These are phyloP conservation scores for Datisca glomerata DNA, from an alignment of 306 rosid species.

Conservation along the genomic window DNA sequence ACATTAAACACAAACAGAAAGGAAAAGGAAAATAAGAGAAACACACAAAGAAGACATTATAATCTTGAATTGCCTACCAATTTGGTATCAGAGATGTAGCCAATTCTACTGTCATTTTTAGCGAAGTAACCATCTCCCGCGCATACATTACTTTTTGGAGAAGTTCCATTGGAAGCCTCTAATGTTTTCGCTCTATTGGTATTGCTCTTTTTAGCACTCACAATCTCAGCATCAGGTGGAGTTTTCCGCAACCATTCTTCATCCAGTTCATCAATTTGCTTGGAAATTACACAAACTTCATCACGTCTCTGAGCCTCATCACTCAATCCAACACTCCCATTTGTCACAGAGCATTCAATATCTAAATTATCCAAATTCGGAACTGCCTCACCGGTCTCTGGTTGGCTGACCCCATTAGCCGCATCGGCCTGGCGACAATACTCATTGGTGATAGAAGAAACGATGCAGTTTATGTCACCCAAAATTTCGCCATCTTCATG, in stretches of 20 bases:
- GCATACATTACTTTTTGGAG: slow-evolving; percentile 3
- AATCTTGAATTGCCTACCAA: slow-evolving; percentile 18
- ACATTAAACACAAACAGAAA: background rate
- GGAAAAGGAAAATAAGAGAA: no score
- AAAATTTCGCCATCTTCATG: background rate
- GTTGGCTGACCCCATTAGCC: background rate
- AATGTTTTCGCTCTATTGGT: background rate
- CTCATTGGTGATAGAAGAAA: background rate
- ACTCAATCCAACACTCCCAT: background rate
- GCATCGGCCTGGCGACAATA: background rate
- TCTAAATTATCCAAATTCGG: background rate
- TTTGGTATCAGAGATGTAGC: slow-evolving; percentile 17
- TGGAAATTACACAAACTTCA: slow-evolving; percentile 1
- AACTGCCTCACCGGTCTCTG: background rate
- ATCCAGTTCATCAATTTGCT: slow-evolving; percentile 4
- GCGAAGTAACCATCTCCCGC: slow-evolving; percentile 5
- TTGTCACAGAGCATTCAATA: background rate
- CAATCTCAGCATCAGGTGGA: slow-evolving; percentile 23
- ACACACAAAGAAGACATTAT: background rate
- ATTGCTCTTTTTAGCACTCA: slow-evolving; percentile 1
- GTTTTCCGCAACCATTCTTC: slow-evolving; percentile 16
- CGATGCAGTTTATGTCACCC: background rate
- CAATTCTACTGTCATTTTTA: slow-evolving; percentile 6
- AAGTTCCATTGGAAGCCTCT: slow-evolving; percentile 4
- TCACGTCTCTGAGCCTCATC: background rate